Evolutionary conservation across 164 flowering plant genomes (phyloP).

Genomic region (Vitis riparia): DNA sequence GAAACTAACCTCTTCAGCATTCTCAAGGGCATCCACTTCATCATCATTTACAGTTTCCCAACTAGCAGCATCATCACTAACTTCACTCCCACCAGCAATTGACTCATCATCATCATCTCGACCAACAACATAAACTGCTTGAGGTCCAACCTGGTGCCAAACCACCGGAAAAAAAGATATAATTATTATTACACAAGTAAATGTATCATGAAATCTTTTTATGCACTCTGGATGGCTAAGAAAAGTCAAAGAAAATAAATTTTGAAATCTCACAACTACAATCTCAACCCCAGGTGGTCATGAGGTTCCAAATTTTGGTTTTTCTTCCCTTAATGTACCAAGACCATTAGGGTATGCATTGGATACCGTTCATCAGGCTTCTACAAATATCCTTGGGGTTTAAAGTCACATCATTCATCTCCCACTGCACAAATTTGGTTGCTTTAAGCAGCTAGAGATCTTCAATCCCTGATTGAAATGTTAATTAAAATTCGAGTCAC

Average conservation of each 20-base stretch:
- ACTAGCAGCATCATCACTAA: conserved; percentile 85
- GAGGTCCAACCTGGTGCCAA: conserved; percentile 91
- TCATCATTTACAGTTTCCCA: conserved; percentile 96
- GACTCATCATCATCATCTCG: conserved; percentile 94
- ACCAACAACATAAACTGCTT: conserved; percentile 95
- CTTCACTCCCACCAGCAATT: conserved; percentile 69
- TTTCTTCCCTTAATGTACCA: neutral
- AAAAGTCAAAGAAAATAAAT: neutral
- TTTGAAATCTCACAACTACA: conserved; percentile 1
- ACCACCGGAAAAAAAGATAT: neutral
- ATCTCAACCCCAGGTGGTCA: neutral
- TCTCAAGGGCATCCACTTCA: conserved; percentile 59
- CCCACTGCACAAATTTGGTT: neutral
- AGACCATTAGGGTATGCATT: neutral
- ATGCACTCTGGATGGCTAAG: neutral
- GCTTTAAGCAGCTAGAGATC: neutral
- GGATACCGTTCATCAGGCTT: neutral
- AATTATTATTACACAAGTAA: too few relatives aligned
- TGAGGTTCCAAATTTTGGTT: conserved; percentile 1
- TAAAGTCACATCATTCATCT: neutral
- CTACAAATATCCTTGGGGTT: neutral
- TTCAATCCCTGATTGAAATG: neutral
- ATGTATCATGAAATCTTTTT: too few relatives aligned
- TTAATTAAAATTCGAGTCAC: neutral
- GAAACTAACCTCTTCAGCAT: conserved; percentile 60